These are phyloP conservation scores for Karstenula rhodostoma DNA, from an alignment of 2,329 filamentous ascomycete genomes.

Conservation along the genomic window DNA sequence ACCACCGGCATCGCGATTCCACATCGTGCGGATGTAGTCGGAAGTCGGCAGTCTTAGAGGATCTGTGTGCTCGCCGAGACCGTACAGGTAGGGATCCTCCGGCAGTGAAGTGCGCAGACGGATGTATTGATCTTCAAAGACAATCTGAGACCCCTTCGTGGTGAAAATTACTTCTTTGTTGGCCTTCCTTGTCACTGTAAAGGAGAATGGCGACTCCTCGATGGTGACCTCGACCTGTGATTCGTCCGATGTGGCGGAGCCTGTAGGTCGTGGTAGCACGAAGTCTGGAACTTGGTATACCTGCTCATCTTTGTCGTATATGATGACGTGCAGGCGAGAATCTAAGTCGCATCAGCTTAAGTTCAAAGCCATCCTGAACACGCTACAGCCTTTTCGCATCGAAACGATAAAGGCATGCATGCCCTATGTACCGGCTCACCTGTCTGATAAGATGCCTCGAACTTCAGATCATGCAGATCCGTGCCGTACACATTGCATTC, in stretches of 20 bases:
- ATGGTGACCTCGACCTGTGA: constrained; percentile 63
- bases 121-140: constrained; percentile 81
- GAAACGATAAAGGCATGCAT: not conserved
- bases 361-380: not conserved
- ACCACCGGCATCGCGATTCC: constrained; percentile 71
- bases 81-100: constrained; percentile 73
- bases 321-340: constrained; percentile 73
- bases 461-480: constrained; percentile 63
- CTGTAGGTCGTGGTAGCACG: constrained; percentile 69
- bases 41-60: constrained; percentile 71
- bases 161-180: constrained; percentile 71
- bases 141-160: constrained; percentile 69
- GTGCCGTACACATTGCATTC: constrained; percentile 67
- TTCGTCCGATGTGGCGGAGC: constrained; percentile 35
- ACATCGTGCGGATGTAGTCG: constrained; percentile 74
- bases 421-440: constrained; percentile 47
- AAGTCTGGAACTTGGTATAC: constrained; percentile 78
- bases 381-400: not conserved
- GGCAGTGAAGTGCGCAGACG: constrained; percentile 75
- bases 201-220: constrained; percentile 69
- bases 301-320: constrained; percentile 71
- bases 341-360: constrained; percentile 51
- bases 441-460: constrained; percentile 68
- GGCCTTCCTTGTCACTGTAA: constrained; percentile 66
- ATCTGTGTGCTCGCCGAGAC: constrained; percentile 79